These are phyloP conservation scores for Arabis hirsuta DNA, from an alignment of 345 rosid species.

Conservation along the genomic window DNA sequence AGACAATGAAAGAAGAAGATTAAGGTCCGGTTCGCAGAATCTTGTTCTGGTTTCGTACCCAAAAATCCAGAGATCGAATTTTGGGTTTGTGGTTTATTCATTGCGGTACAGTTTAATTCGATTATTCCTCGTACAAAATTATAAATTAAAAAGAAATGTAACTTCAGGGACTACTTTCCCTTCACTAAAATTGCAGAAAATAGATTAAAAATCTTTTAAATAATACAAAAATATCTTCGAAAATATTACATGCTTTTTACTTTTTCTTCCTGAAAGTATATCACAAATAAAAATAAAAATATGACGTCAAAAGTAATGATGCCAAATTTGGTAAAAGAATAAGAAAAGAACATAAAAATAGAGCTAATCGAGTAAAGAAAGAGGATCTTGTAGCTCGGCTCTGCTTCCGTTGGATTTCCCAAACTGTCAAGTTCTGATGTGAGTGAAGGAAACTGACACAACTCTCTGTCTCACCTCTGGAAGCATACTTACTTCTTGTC, in stretches of 20 bases:
- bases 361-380: conserved; percentile 27
- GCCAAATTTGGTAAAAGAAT: conserved; percentile 17
- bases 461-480: conserved; percentile 33
- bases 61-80: background rate
- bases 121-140: background rate
- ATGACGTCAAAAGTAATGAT: background rate
- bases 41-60: conserved; percentile 3
- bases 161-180: background rate
- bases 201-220: background rate
- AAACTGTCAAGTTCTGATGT: conserved; percentile 29
- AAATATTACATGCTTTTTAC: no score
- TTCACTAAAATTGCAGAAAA: background rate
- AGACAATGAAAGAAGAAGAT: conserved; percentile 30
- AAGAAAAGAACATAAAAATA: conserved; percentile 29
- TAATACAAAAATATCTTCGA: no score
- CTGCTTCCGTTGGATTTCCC: conserved; percentile 31
- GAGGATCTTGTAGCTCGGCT: conserved; percentile 20
- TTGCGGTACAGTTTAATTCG: conserved; percentile 38
- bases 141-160: background rate
- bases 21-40: conserved; percentile 8
- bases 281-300: no score
- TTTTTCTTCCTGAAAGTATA: no score
- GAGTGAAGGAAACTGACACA: conserved; percentile 31
- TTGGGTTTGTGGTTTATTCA: conserved; percentile 25
- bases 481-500: conserved; percentile 29